Percentiles rank a stretch among this genome's conserved stretches.
These are phyloP conservation scores for Hymenochaete sp. DNA, from an alignment of 1,284 basidiomycete species.

Conservation along the genomic window DNA sequence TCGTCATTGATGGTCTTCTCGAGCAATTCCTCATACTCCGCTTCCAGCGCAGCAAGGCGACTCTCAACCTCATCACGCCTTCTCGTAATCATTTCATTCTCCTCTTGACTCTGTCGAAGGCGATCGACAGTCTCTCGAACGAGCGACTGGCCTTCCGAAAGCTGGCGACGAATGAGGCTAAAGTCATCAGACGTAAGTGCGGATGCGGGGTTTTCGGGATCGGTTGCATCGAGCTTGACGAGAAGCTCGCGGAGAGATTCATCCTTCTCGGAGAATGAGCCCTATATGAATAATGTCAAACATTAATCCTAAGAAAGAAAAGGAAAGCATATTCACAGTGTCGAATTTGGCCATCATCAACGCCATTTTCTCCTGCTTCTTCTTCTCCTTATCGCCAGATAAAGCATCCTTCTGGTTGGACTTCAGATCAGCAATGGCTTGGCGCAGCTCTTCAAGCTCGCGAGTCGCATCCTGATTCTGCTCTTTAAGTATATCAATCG, in stretches of 20 bases:
- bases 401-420: slow-evolving; percentile 76
- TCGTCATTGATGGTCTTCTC: slow-evolving; percentile 83
- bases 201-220: slow-evolving; percentile 48
- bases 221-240: slow-evolving; percentile 73
- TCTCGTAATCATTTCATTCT: slow-evolving; percentile 79
- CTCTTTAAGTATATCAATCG: slow-evolving; percentile 94
- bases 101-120: slow-evolving; percentile 84
- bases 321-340: slow-evolving; percentile 47
- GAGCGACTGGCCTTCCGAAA: slow-evolving; percentile 82
- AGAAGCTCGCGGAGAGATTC: slow-evolving; percentile 82
- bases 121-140: slow-evolving; percentile 87
- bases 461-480: slow-evolving; percentile 83
- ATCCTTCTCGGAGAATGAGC: slow-evolving; percentile 87
- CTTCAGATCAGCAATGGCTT: slow-evolving; percentile 73
- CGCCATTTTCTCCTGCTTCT: slow-evolving; percentile 99
- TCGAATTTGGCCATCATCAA: slow-evolving; percentile 99
- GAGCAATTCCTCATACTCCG: slow-evolving; percentile 93
- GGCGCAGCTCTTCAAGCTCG: slow-evolving; percentile 88
- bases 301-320: neutral
- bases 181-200: slow-evolving; percentile 71
- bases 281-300: slow-evolving; percentile 32
- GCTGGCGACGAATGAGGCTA: slow-evolving; percentile 72
- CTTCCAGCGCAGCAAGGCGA: slow-evolving; percentile 74
- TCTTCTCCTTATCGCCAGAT: slow-evolving; percentile 94
- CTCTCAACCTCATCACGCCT: slow-evolving; percentile 85